These are phyloP conservation scores for Petasospora rhodanensis DNA, from an alignment of 1,139 yeast genomes.

Conservation along the genomic window DNA sequence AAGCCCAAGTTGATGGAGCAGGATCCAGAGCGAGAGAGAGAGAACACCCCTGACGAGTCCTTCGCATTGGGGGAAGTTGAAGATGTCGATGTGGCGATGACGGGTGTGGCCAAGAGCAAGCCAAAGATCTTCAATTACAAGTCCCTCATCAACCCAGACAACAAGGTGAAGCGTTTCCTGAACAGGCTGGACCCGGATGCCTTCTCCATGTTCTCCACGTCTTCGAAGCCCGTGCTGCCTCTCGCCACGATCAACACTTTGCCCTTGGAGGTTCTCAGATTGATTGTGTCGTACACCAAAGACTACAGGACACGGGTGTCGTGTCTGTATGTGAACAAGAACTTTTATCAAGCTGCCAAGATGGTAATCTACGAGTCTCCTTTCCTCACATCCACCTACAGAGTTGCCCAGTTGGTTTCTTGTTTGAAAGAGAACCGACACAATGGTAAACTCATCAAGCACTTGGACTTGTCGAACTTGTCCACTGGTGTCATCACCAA, in stretches of 20 bases:
- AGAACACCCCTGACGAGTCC: too few species aligned
- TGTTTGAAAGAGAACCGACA: conserved; percentile 50
- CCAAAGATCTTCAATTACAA: conserved; percentile 18
- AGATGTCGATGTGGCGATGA: conserved; percentile 6
- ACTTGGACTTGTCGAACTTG: conserved; percentile 53
- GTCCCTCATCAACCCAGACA: conserved; percentile 20
- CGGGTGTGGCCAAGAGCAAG: conserved; percentile 5
- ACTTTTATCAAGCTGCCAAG: conserved; percentile 49
- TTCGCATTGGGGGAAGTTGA: conserved; percentile 3
- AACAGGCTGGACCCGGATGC: conserved; percentile 21
- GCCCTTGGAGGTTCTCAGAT: conserved; percentile 29
- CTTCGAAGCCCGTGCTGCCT: conserved; percentile 9
- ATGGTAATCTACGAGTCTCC: conserved; percentile 52
- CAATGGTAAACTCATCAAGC: conserved; percentile 52
- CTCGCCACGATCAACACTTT: conserved; percentile 17
- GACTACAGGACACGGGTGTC: conserved; percentile 32
- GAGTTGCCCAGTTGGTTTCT: conserved; percentile 75
- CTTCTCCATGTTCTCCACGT: conserved; percentile 19
- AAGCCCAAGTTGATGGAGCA: background rate
- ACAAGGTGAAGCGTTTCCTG: conserved; percentile 22
- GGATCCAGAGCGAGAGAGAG: background rate
- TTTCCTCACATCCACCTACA: conserved; percentile 57
- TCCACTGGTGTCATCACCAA: conserved; percentile 39
- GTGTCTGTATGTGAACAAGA: conserved; percentile 47
- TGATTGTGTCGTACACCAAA: conserved; percentile 23